Evolutionary conservation across 2,329 filamentous ascomycete species (phyloP).

Genomic region (Penicillium frequentans): DNA sequence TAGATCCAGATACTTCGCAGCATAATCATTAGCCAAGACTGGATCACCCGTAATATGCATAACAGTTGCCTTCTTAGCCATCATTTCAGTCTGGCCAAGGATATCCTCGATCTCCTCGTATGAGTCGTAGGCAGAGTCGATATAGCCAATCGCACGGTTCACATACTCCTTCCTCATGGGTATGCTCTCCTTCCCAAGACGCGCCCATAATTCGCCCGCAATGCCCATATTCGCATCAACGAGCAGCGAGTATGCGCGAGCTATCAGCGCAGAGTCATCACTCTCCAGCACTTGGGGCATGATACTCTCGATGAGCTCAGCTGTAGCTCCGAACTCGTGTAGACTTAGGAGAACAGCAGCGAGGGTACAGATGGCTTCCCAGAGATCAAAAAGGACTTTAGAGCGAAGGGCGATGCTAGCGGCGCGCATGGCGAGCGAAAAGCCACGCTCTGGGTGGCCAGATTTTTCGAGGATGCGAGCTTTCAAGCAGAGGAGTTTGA

Average conservation of each 20-base stretch:
- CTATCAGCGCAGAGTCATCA: constrained; percentile 62
- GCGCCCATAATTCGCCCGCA: constrained; percentile 53
- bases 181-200: constrained; percentile 16
- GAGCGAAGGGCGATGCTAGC: constrained; percentile 71
- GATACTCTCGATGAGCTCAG: constrained; percentile 64
- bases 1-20: constrained; percentile 64
- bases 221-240: constrained; percentile 78
- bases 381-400: constrained; percentile 67
- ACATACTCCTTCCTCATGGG: constrained; percentile 56
- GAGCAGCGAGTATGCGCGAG: constrained; percentile 67
- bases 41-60: constrained; percentile 69
- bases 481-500: constrained; percentile 72
- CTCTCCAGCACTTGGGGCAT: constrained; percentile 77
- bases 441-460: constrained; percentile 70
- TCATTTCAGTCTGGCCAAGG: constrained; percentile 71
- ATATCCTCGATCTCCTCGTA: constrained; percentile 69
- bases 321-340: constrained; percentile 68
- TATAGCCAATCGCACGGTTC: constrained; percentile 58
- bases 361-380: constrained; percentile 69
- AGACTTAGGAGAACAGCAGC: constrained; percentile 68
- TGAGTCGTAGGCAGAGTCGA: constrained; percentile 63
- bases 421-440: constrained; percentile 74
- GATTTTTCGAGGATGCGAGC: constrained; percentile 67
- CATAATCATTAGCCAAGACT: constrained; percentile 64
- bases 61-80: constrained; percentile 78